A percentile compares a stretch with the other conserved stretches of the same genome.
Evolutionary conservation across 2,329 filamentous ascomycete genomes (phyloP).

Genomic region (Arthrobotrys conoides): DNA sequence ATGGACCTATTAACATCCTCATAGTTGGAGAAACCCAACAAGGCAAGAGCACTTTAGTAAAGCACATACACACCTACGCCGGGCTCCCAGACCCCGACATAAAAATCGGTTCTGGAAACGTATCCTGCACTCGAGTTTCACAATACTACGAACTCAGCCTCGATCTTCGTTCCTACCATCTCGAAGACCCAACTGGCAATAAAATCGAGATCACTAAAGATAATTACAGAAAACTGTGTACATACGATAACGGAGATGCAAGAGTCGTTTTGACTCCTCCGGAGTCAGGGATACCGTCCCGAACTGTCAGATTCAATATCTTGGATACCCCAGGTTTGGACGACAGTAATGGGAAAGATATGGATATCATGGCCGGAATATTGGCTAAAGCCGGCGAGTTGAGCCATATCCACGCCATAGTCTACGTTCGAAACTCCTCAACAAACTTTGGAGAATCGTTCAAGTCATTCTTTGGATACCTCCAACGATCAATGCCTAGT

Average conservation of each 20-base stretch:
- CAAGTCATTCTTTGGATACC: conserved; percentile 28
- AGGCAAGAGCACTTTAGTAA: conserved; percentile 36
- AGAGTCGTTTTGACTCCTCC: conserved; percentile 19
- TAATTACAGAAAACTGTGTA: conserved; percentile 17
- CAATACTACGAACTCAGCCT: conserved; percentile 31
- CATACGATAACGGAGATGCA: conserved; percentile 28
- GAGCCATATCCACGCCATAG: conserved; percentile 25
- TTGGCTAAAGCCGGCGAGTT: conserved; percentile 35
- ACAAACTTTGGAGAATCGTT: conserved; percentile 47
- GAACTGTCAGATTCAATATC: conserved; percentile 24
- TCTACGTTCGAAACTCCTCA: conserved; percentile 38
- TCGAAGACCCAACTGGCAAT: conserved; percentile 37
- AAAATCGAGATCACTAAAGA: conserved; percentile 23
- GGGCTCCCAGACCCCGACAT: conserved; percentile 26
- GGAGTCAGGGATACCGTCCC: neutral
- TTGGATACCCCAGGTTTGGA: conserved; percentile 40
- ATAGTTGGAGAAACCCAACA: conserved; percentile 52
- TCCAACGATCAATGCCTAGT: conserved; percentile 39
- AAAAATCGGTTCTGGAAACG: conserved; percentile 36
- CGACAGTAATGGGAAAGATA: conserved; percentile 39
- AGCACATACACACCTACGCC: conserved; percentile 26
- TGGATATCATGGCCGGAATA: conserved; percentile 50
- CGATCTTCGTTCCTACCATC: conserved; percentile 35
- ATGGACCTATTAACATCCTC: conserved; percentile 24
- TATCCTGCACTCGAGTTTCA: conserved; percentile 16